Base-by-base conservation (phyloP, 139 green algal genomes). In the Haematococcus lacustris region DNA sequence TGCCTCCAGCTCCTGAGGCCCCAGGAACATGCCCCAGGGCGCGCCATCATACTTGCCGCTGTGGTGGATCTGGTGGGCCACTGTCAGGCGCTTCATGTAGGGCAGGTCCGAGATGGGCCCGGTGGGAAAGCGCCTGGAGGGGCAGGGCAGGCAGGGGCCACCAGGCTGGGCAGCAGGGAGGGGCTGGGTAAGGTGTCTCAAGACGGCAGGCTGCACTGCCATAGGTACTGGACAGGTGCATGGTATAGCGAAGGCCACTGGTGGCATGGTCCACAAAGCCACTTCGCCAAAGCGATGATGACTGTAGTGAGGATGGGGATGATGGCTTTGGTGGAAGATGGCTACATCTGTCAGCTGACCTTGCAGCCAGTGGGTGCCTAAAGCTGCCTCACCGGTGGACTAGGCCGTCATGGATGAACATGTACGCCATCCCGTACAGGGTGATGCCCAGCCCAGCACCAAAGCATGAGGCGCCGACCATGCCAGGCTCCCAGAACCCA, bases 331-430 rank as follows among this genome's bases (percentile, higher is more conserved):
- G n/a, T n/a, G n/a, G n/a, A n/a, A n/a, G n/a, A n/a, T n/a, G n/a
- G n/a, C n/a, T n/a, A n/a, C n/a, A n/a, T n/a, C n/a, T n/a, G n/a
- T n/a, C n/a, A n/a, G n/a, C n/a, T n/a, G n/a, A n/a, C n/a, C n/a
- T n/a, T n/a, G n/a, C n/a, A n/a, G n/a, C n/a, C n/a, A n/a, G n/a
- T n/a, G n/a, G n/a, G n/a, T n/a, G n/a, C n/a, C n/a, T n/a, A 53
- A 53, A 17, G 43, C 43, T 40, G 30, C 32, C 67, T 7, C 47
- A 72, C 67, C 67, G 63, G 88, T 98, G 95, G 37, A 99, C 93
- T 26, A 98, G 76, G 39, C 94, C 94, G 76, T 98, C 95, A 78
- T 99, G 95, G 28, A 98, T 86, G 83, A 98, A 98, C 93, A 99
- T 97, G 88, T 99, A 99, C 26, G 76, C 84, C 60, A 97, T 97